Conservation (phyloP, 164 flowering plant species). For the Echeveria elegans region DNA sequence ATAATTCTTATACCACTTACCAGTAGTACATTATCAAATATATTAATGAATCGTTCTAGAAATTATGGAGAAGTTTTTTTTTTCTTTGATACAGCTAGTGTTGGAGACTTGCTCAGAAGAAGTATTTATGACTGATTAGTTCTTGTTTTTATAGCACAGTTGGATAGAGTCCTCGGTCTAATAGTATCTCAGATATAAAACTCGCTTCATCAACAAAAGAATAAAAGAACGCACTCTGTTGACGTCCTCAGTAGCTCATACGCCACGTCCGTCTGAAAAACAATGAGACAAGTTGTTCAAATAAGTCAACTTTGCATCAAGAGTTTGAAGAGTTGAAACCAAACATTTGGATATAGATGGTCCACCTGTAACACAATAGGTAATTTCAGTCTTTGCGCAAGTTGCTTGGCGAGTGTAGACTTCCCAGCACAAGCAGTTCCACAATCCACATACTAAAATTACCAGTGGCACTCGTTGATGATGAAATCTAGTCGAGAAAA, state of each 20-base stretch:
- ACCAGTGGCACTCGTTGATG: conserved; percentile 96
- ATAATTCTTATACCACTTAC: not conserved
- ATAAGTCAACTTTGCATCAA: not conserved
- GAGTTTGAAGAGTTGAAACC: not conserved
- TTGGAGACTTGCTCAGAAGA: not conserved
- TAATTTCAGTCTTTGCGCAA: conserved; percentile 92
- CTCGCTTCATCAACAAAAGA: not conserved
- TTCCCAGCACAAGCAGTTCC: conserved; percentile 98
- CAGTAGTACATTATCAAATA: not conserved
- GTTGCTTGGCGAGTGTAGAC: conserved; percentile 96
- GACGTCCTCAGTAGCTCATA: conserved; percentile 92
- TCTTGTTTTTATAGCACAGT: not conserved
- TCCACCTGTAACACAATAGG: conserved; percentile 95
- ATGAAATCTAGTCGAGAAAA: conserved; percentile 56
- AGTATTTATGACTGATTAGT: not conserved
- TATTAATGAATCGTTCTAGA: not conserved
- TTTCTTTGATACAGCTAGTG: not conserved
- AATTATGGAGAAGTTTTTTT: not conserved
- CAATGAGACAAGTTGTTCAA: conserved; percentile 11
- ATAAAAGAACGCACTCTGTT: conserved; percentile 65
- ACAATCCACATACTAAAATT: conserved; percentile 92
- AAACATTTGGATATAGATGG: not conserved
- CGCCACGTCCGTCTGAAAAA: conserved; percentile 91
- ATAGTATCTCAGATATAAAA: not conserved
- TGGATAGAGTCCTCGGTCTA: not conserved